Conservation (phyloP, 2,329 filamentous ascomycete genomes). For the Pseudopithomyces maydicus region DNA sequence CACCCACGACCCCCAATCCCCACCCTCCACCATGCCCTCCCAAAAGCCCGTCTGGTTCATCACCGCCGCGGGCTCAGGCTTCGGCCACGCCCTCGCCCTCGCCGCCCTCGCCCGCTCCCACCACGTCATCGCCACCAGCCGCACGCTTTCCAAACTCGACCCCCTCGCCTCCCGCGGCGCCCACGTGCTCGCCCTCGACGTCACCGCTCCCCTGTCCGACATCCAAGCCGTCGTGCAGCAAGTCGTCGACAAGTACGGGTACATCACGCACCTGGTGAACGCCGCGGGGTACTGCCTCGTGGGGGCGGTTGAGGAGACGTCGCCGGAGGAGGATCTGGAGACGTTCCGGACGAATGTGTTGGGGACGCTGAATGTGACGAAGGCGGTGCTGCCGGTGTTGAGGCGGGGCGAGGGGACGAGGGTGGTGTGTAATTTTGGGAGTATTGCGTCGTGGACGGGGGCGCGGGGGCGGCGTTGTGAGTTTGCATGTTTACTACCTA, state of each 20-base stretch:
- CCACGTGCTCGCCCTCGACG: slow-evolving; percentile 46
- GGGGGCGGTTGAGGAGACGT: slow-evolving; percentile 53
- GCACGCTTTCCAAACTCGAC: slow-evolving; percentile 43
- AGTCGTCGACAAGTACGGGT: slow-evolving; percentile 47
- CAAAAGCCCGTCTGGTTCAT: slow-evolving; percentile 6
- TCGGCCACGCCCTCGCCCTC: slow-evolving; percentile 53
- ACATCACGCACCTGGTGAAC: slow-evolving; percentile 54
- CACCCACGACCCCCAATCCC: background rate
- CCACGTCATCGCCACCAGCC: slow-evolving; percentile 55
- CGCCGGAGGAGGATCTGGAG: slow-evolving; percentile 47
- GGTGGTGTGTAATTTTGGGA: slow-evolving; percentile 55
- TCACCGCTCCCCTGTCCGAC: slow-evolving; percentile 43
- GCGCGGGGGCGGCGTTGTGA: slow-evolving; percentile 45
- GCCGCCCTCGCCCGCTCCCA: slow-evolving; percentile 52
- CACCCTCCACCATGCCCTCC: background rate
- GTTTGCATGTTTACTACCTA: too few relatives aligned
- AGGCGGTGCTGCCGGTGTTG: slow-evolving; percentile 56
- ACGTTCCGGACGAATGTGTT: slow-evolving; percentile 61
- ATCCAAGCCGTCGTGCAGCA: slow-evolving; percentile 45
- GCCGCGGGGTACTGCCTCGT: slow-evolving; percentile 53
- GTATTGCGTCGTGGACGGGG: slow-evolving; percentile 50
- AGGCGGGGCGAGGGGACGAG: slow-evolving; percentile 47
- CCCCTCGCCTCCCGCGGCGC: slow-evolving; percentile 44
- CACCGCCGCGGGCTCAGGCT: slow-evolving; percentile 54
- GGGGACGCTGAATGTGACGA: slow-evolving; percentile 55